Percentiles rank a stretch among this genome's conserved stretches.
Conservation (phyloP, 1,284 basidiomycete species). For the Ceratobasidium sp. region DNA sequence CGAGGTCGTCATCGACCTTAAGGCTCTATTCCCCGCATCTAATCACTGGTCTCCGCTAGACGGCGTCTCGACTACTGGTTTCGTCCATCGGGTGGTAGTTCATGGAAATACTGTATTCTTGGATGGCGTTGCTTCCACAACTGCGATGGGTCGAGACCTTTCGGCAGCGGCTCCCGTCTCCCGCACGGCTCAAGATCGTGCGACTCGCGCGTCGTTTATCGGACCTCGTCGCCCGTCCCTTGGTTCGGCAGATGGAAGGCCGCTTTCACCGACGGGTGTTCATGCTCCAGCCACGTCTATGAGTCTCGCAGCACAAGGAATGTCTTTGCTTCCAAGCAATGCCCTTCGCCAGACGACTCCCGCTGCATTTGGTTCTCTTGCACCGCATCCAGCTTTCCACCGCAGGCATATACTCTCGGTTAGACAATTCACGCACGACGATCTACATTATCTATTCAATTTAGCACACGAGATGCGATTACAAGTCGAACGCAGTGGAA, state of each 20-base stretch:
- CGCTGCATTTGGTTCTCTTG: constrained; percentile 43
- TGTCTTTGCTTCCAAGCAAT: constrained; percentile 37
- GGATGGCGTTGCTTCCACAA: constrained; percentile 84
- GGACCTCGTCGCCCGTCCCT: constrained; percentile 53
- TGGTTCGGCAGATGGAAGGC: constrained; percentile 45
- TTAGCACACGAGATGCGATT: constrained; percentile 97
- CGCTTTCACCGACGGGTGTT: constrained; percentile 50
- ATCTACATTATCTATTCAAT: constrained; percentile 95
- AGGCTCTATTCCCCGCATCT: constrained; percentile 70
- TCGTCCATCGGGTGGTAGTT: constrained; percentile 91
- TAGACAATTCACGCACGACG: constrained; percentile 92
- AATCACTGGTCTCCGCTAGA: constrained; percentile 89
- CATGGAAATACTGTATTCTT: constrained; percentile 94
- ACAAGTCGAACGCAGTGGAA: constrained; percentile 93
- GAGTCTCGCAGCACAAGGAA: constrained; percentile 26
- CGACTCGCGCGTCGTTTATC: constrained; percentile 58
- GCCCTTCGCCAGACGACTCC: constrained; percentile 34
- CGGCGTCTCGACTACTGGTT: constrained; percentile 75
- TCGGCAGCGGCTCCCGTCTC: constrained; percentile 71
- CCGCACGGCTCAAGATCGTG: constrained; percentile 29
- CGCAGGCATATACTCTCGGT: constrained; percentile 95
- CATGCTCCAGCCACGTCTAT: constrained; percentile 50
- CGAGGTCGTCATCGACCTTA: constrained; percentile 91
- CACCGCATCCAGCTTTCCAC: constrained; percentile 79
- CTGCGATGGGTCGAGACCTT: constrained; percentile 81